Evolutionary conservation across 2,329 filamentous ascomycete species (phyloP), one percentile per base, ranked within the genome.

Genomic region (Apiospora arundinis): DNA sequence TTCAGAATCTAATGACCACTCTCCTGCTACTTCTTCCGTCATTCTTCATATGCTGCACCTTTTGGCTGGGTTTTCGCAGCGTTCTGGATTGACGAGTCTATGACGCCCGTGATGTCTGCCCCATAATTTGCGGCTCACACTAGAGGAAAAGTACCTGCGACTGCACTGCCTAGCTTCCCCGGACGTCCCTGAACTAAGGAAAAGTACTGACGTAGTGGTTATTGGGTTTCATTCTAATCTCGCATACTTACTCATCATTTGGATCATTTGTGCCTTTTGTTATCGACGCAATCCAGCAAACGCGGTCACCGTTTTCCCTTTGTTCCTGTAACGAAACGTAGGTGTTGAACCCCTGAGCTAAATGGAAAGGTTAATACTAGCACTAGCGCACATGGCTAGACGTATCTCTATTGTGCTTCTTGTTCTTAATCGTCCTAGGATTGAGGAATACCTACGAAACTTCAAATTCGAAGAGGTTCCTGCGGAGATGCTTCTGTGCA

Each of bases 21-120:
- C 2, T 37, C 18, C 28, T 21, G 21, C 16, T 49, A 12, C 7
- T 6, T 2, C 16, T 49, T 16, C 14, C 42, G 49, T 32, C 28
- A 37, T 16, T 63, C 9, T 11, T 63, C 18, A 63, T 63, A 11
- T 37, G 4, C 44, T 18, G 14, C 32, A 32, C 14, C 4, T 1
- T 63, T 23, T 63, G 32, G 56, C 56, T 14, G 56, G 18, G 32
- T n/a, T 63, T 37, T 40, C 56, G 40, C 37, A 16, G 14, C 21
- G 11, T 37, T n/a, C 21, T 40, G 7, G 28, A 12, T 40, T n/a
- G 56, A 63, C 56, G 56, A 5, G 56, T 40, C 56, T 63, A 63
- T 63, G 56, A 63, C 56, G 56, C 32, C 56, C 21, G 56, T n/a
- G 56, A 63, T 63, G 9, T 63, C 18, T 9, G 56, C 56, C 56